Evolutionary conservation across 2,329 filamentous ascomycete species (phyloP), one percentile per base, ranked within the genome.

Genomic region (Pseudonectria buxi): DNA sequence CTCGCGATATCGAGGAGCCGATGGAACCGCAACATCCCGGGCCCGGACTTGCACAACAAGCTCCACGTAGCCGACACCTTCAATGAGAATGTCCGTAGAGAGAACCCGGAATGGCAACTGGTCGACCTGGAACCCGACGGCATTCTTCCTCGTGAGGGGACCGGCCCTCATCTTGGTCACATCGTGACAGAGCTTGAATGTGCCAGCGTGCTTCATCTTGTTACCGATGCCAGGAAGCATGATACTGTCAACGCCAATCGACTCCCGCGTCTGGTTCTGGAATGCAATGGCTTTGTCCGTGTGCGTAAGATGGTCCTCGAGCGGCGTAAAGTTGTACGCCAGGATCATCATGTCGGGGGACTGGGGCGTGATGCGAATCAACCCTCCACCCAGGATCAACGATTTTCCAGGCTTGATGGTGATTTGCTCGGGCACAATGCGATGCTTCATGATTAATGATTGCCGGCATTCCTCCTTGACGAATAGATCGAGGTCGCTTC

Each of bases 11-110:
- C 32, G 38, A 24, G 37, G 22, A 15, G 45, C 18, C 22, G 26
- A 14, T 10, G 37, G 44, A 7, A 40, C 32, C 25, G 58, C 43
- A 15, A 54, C 30, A 39, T 71, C 65, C 53, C 62, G 73, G 12
- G 70, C 75, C 33, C 90, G 77, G 9, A 94, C 77, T 62, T 98
- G 90, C 3, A 81, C 81, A 1, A 80, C 81, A 27, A 98, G 61
- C 61, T 98, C 92, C 3, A 98, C 74, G 85, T 94, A 98, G 7
- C 92, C 92, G 16, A 88, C 82, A 2, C 92, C 88, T 58, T 96
- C 90, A 32, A 98, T 79, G 11, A 98, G 66, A 15, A 98, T 78
- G 55, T 98, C 94, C 1, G 82, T 74, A 7, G 83, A 78, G 41
- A 92, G 71, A 3, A 96, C 78, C 11, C 76, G 74, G 60, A 89